Evolutionary conservation across 371 early-diverging fungal species (phyloP).

Genomic region (Mortierella sp.): DNA sequence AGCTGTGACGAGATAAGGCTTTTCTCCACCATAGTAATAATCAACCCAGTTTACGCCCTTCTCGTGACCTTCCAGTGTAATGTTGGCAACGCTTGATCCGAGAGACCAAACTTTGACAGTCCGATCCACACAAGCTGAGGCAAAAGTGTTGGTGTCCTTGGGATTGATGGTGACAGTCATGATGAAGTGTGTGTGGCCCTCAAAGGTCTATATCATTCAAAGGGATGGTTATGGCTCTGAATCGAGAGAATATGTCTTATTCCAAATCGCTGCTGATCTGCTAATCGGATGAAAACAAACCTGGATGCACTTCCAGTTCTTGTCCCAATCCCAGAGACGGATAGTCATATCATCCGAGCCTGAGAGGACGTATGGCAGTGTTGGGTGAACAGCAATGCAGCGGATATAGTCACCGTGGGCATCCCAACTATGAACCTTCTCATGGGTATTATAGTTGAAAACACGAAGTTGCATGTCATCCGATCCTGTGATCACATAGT

Average conservation of each 20-base stretch:
- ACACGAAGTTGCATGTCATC: conserved; percentile 98
- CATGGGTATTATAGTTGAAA: conserved; percentile 99
- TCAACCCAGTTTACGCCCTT: conserved; percentile 97
- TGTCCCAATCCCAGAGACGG: conserved; percentile 99
- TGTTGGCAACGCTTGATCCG: conserved; percentile 88
- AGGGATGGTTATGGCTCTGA: background rate
- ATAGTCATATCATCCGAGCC: conserved; percentile 99
- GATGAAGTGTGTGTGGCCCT: conserved; percentile 99
- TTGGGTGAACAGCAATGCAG: conserved; percentile 95
- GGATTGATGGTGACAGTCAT: conserved; percentile 98
- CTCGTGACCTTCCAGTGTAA: conserved; percentile 94
- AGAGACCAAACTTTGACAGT: conserved; percentile 95
- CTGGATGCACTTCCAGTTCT: conserved; percentile 96
- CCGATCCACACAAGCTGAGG: conserved; percentile 93
- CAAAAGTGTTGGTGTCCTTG: conserved; percentile 97
- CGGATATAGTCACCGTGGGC: conserved; percentile 99
- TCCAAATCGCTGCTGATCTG: too few species aligned
- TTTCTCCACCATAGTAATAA: conserved; percentile 95
- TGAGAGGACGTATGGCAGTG: conserved; percentile 93
- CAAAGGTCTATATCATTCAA: conserved; percentile 75
- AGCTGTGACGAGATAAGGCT: conserved; percentile 94
- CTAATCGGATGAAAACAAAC: conserved; percentile 50
- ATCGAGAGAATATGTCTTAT: background rate
- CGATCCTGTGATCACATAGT: conserved; percentile 97
- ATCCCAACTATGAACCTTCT: conserved; percentile 95